Evolutionary conservation across 306 rosid species (phyloP).

Genomic region (Oemleria cerasiformis): DNA sequence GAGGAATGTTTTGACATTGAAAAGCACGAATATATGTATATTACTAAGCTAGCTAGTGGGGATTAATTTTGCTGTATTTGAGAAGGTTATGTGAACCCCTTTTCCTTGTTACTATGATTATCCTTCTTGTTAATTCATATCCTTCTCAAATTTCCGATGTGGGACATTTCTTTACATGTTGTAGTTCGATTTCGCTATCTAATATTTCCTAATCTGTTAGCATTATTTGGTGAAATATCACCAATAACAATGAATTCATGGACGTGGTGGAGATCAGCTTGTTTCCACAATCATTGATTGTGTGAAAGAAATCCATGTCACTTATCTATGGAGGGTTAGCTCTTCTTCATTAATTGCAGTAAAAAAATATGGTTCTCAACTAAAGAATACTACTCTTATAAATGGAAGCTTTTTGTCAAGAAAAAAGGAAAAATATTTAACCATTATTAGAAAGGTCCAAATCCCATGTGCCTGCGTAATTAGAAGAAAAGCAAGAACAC

Average conservation of each 20-base stretch:
- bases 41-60: not conserved
- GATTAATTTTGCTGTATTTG: not conserved
- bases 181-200: not conserved
- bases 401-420: not conserved
- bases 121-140: not conserved
- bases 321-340: not conserved
- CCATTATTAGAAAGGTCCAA: not conserved
- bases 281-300: not conserved
- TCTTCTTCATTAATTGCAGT: not conserved
- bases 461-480: not conserved
- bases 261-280: too few relatives aligned
- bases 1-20: slow-evolving; percentile 22
- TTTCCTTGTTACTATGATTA: not conserved
- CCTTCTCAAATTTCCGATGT: not conserved
- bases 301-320: not conserved
- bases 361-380: not conserved
- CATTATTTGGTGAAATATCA: not conserved
- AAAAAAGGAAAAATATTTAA: not conserved
- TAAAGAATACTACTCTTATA: not conserved
- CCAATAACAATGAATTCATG: not conserved
- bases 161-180: not conserved
- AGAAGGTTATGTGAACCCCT: slow-evolving; percentile 22
- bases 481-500: not conserved
- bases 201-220: too few relatives aligned
- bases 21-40: not conserved